A percentile compares a stretch with the other conserved stretches of the same genome.
These are phyloP conservation scores for Cladophialophora psammophila DNA, from an alignment of 2,329 filamentous ascomycete species.

Conservation along the genomic window DNA sequence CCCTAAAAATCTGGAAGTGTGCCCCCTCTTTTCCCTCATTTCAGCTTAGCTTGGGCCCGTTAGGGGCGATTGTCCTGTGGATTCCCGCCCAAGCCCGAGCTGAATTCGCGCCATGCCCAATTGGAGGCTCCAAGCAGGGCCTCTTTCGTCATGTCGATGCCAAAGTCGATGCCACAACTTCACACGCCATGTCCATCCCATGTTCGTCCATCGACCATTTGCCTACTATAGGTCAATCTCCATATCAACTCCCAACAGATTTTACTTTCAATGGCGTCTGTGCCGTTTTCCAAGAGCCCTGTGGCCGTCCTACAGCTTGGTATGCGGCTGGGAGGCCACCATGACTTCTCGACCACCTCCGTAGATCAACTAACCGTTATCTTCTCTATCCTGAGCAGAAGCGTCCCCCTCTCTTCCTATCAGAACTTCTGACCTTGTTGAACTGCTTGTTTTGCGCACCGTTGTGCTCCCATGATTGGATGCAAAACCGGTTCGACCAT, in stretches of 20 bases:
- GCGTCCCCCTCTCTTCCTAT: background rate
- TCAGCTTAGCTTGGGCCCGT: constrained; percentile 1
- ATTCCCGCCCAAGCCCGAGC: constrained; percentile 2
- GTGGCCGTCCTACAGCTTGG: background rate
- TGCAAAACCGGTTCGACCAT: background rate
- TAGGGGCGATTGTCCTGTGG: constrained; percentile 3
- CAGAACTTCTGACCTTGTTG: background rate
- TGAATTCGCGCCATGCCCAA: constrained; percentile 24
- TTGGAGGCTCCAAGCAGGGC: constrained; percentile 16
- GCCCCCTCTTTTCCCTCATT: background rate
- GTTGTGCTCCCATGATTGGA: background rate
- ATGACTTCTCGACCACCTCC: constrained; percentile 11
- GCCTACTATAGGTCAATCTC: constrained; percentile 24
- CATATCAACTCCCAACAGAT: constrained; percentile 21
- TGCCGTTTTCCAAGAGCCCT: constrained; percentile 13
- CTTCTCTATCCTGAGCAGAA: constrained; percentile 5
- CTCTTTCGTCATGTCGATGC: constrained; percentile 30
- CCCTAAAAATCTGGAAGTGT: background rate
- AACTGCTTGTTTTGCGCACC: background rate
- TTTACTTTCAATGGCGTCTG: constrained; percentile 12
- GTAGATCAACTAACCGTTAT: constrained; percentile 24
- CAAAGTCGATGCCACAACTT: constrained; percentile 11
- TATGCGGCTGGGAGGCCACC: constrained; percentile 9
- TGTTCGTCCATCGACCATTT: constrained; percentile 19
- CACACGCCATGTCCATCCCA: constrained; percentile 15